Conservation (phyloP, 805 yeast species). For the Monosporozyma aquatica region DNA sequence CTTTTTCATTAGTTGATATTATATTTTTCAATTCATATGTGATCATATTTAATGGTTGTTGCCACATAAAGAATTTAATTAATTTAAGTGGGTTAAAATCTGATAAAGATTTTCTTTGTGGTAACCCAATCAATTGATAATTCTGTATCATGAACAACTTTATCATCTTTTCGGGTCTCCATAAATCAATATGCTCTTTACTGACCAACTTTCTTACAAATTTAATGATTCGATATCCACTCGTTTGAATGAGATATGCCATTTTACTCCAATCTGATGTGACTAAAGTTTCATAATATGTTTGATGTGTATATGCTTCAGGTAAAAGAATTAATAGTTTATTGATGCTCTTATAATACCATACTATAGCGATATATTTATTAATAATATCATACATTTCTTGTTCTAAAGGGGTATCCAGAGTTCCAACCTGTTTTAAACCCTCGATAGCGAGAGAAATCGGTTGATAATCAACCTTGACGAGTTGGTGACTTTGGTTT, state of each 20-base stretch:
- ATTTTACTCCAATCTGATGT: conserved; percentile 13
- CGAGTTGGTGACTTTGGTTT: background rate
- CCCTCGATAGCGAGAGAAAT: too few relatives aligned
- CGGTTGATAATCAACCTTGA: background rate
- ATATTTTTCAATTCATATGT: conserved; percentile 13
- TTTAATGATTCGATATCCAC: background rate
- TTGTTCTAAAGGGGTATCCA: background rate
- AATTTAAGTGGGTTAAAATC: background rate
- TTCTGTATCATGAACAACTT: conserved; percentile 5
- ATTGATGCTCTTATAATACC: conserved; percentile 17
- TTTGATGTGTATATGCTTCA: conserved; percentile 13
- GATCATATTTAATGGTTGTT: conserved; percentile 14
- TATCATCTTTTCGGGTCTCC: conserved; percentile 6
- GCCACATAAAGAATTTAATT: conserved; percentile 3
- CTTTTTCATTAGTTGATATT: background rate
- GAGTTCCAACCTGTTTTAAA: too few relatives aligned
- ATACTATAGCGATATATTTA: conserved; percentile 15
- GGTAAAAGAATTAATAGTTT: conserved; percentile 15
- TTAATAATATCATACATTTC: conserved; percentile 4
- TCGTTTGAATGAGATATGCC: conserved; percentile 18
- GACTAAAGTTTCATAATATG: conserved; percentile 14
- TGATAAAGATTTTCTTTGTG: background rate
- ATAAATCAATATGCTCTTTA: too few relatives aligned
- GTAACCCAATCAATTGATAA: conserved; percentile 8
- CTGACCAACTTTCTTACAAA: too few relatives aligned